Base-by-base conservation (phyloP, 768 basidiomycete genomes). In the Kwoniella heveanensis region DNA sequence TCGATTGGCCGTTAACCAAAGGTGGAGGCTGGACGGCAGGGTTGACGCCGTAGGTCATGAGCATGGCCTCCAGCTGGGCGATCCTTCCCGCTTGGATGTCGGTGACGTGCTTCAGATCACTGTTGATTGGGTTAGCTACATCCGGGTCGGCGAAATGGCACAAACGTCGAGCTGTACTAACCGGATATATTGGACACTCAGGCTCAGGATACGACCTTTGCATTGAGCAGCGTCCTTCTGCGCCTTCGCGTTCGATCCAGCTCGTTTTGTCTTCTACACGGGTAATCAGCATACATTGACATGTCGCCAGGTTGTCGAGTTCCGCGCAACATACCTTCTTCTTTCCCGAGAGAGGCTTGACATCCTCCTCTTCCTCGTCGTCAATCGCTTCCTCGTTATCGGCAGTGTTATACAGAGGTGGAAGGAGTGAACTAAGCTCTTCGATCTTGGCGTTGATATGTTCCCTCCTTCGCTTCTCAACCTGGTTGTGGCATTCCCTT, bases 381-480 rank as follows among this genome's bases (percentile, higher is more conserved):
- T 68, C 65, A 17, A 66, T 58, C 17, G 56, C 64, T 19, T 70
- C 72, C 13, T 67, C 64, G 21, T 68, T 66, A 8, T 64, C 66
- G 4, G 50, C 32, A 12, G 54, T 30, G 32, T 62, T 62, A 54
- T 75, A 75, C 17, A 57, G 44, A 7, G 69, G 27, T 19, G 73
- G 73, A 1, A 75, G 44, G 26, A 75, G 54, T 10, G 49, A 56
- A 36, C 64, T 60, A 36, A 75, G 64, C 48, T 72, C 73, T 44
- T 75, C 73, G 36, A 75, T 75, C 55, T 72, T 75, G 24, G 67
- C 67, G 29, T 75, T 75, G 63, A 75, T 75, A 50, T 75, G 73
- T 49, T 75, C 73, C 19, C 73, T 65, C 19, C 73, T 60, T 29
- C 73, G 54, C 49, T 75, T 75, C 56, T 75, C 73, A 25, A 75